A percentile compares a stretch with the other conserved stretches of the same genome.
Conservation (phyloP, 73 alveolate genomes). For the Urostyla sp. region DNA sequence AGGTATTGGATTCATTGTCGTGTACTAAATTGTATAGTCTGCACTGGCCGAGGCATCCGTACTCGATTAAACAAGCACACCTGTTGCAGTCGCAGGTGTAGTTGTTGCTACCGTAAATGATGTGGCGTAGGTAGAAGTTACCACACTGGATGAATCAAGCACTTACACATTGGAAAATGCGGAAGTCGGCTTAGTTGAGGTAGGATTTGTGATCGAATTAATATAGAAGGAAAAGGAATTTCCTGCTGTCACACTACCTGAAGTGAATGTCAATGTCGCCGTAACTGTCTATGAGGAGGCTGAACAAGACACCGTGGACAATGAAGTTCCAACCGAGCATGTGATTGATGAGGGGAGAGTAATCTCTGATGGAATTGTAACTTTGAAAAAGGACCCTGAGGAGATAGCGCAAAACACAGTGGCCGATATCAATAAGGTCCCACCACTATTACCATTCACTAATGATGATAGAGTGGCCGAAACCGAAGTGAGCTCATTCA, state of each 20-base stretch:
- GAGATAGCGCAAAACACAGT: background rate
- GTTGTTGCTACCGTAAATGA: background rate
- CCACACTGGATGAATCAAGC: background rate
- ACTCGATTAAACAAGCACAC: slow-evolving; percentile 2
- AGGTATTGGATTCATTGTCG: background rate
- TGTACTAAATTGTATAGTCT: slow-evolving; percentile 39
- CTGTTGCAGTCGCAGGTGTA: slow-evolving; percentile 35
- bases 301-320: background rate
- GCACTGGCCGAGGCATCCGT: background rate
- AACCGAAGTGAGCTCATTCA: slow-evolving; percentile 8
- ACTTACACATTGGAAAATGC: background rate
- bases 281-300: background rate
- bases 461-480: slow-evolving; percentile 15
- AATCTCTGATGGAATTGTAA: slow-evolving; percentile 18
- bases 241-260: slow-evolving; percentile 19
- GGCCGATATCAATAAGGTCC: too few relatives aligned
- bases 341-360: background rate
- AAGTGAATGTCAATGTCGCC: slow-evolving; percentile 1
- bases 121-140: background rate
- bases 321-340: background rate
- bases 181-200: slow-evolving; percentile 17
- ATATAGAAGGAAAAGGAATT: background rate
- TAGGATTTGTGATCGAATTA: slow-evolving; percentile 1
- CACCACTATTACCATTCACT: slow-evolving; percentile 58
- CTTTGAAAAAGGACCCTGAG: background rate